Conservation (phyloP, 305 asterid genomes). For the Andrographis paniculata region DNA sequence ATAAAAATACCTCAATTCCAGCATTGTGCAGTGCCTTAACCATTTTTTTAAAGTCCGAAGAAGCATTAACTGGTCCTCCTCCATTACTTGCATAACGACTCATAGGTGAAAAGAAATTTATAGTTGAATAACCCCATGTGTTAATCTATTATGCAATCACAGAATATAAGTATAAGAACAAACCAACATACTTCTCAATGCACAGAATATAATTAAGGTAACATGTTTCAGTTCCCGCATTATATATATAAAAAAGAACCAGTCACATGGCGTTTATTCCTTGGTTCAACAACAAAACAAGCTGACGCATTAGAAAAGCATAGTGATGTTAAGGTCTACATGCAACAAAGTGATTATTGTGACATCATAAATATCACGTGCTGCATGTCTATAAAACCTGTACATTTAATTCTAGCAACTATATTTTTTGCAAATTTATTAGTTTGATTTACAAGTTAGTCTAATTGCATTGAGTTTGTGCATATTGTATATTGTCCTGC, state of each 20-base stretch:
- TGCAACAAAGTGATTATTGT: neutral
- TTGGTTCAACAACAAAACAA: no score
- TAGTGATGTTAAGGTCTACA: no score
- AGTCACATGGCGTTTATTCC: no score
- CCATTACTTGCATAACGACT: constrained; percentile 94
- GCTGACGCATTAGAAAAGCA: no score
- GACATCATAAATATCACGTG: neutral
- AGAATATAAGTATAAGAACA: no score
- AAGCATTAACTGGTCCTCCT: constrained; percentile 82
- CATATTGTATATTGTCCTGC: neutral
- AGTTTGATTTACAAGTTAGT: no score
- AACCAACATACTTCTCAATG: no score
- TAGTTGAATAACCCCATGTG: constrained; percentile 98
- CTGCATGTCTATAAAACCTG: neutral
- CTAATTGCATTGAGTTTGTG: neutral
- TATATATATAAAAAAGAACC: no score
- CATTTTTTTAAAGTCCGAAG: constrained; percentile 79
- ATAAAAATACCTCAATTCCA: constrained; percentile 75
- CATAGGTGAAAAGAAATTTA: constrained; percentile 97
- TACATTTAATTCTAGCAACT: neutral
- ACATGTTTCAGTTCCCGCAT: no score
- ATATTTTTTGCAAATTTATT: neutral
- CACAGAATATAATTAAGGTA: no score
- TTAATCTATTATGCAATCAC: constrained; percentile 47
- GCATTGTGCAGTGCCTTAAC: constrained; percentile 91